A percentile compares a stretch with the other conserved stretches of the same genome.
Evolutionary conservation across 2,329 filamentous ascomycete species (phyloP).

Genomic region (Pseudogymnoascus sp.): DNA sequence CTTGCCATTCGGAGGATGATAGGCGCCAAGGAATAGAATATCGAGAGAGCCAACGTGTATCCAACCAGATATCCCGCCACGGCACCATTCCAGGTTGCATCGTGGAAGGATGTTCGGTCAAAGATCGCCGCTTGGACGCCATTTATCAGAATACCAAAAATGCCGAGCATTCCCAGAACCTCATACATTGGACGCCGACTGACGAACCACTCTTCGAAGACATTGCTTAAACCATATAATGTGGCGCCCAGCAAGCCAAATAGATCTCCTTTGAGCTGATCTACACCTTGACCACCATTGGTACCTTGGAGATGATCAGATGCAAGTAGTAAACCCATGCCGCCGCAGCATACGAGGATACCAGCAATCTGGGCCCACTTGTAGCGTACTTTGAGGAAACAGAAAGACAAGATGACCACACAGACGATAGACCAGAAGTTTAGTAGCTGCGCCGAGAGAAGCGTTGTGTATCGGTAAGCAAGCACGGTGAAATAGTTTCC

Average conservation of each 20-base stretch:
- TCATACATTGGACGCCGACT: slow-evolving; percentile 82
- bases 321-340: slow-evolving; percentile 77
- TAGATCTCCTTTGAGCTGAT: slow-evolving; percentile 83
- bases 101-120: slow-evolving; percentile 66
- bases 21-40: slow-evolving; percentile 86
- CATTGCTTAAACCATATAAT: slow-evolving; percentile 85
- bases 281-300: slow-evolving; percentile 60
- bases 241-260: slow-evolving; percentile 86
- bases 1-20: slow-evolving; percentile 82
- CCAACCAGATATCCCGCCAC: slow-evolving; percentile 81
- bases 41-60: slow-evolving; percentile 72
- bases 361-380: slow-evolving; percentile 77
- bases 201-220: slow-evolving; percentile 91
- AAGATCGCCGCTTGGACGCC: slow-evolving; percentile 88
- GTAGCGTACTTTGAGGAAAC: slow-evolving; percentile 82
- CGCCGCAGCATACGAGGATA: slow-evolving; percentile 85
- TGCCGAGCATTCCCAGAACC: slow-evolving; percentile 82
- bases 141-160: slow-evolving; percentile 87
- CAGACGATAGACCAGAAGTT: slow-evolving; percentile 98
- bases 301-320: slow-evolving; percentile 77
- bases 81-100: slow-evolving; percentile 57
- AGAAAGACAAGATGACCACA: slow-evolving; percentile 78
- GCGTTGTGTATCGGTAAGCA: slow-evolving; percentile 86
- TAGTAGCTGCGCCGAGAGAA: slow-evolving; percentile 87
- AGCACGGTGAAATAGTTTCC: slow-evolving; percentile 98